Evolutionary conservation across 2,329 filamentous ascomycete genomes (phyloP), one percentile per base, ranked within the genome.

Genomic region (Cladobotryum protrusum): DNA sequence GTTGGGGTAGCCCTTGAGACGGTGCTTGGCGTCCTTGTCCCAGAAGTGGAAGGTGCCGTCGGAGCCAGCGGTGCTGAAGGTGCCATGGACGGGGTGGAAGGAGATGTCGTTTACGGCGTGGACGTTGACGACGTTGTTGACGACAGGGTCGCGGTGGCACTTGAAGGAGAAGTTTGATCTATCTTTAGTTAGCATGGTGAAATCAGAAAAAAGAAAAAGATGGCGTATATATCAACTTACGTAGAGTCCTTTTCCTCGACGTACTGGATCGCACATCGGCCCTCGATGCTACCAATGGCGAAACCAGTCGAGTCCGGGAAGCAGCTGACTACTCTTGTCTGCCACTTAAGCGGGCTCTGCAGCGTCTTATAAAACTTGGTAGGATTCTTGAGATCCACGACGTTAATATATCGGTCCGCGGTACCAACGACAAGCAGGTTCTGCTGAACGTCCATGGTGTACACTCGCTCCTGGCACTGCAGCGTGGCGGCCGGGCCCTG

Each of bases 161-260:
- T 97, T 97, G 83, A 99, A 99, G 39, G 89, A 96, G 76, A 99
- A 99, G 75, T 99, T 97, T 63, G 85, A 87, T 61, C 84, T 86
- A 57, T 43, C 12, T 20, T 18, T 32, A 11, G 3, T 19, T n/a
- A 32, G 14, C 2, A 9, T 29, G 45, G n/a, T 9, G 3, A 47
- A 18, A 24, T 1, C 9, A 18, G 13, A 7, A 42, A 42, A 6
- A 15, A 24, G 40, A 42, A 42, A 6, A 42, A 4, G 4, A 37
- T 2, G 17, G 19, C n/a, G n/a, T 1, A 11, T 9, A 3, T 9
- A 11, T 11, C 19, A 17, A 50, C 75, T 63, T 73, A 85, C 85
- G 71, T 81, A 3, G 86, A 74, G 66, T 99, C 90, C 70, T 96
- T 96, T 40, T 99, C 93, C 62, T 99, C 92, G 34, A 96, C 89